Evolutionary conservation across 2,329 filamentous ascomycete species (phyloP).

Genomic region (Venturia effusa): DNA sequence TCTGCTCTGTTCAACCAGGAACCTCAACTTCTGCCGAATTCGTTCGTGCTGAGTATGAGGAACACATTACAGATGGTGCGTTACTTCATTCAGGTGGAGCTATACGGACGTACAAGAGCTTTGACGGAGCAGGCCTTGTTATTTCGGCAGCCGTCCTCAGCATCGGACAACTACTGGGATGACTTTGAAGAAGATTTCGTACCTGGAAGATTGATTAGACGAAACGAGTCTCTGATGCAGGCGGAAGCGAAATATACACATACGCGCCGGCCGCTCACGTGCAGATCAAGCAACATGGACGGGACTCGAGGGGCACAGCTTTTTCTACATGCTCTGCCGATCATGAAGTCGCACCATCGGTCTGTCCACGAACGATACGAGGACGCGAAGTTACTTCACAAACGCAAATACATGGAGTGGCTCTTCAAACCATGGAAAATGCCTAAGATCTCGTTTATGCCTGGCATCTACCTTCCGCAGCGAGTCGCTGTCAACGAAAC

Average conservation of each 20-base stretch:
- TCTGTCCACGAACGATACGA: background rate
- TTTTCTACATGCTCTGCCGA: constrained; percentile 4
- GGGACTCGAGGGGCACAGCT: background rate
- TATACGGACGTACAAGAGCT: constrained; percentile 6
- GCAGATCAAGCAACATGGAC: background rate
- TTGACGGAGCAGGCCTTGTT: background rate
- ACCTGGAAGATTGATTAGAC: background rate
- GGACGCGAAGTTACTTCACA: constrained; percentile 1
- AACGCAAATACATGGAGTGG: constrained; percentile 1
- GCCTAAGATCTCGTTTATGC: constrained; percentile 5
- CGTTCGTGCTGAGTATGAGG: constrained; percentile 4
- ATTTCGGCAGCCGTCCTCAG: background rate
- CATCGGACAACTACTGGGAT: background rate
- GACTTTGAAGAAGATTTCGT: background rate
- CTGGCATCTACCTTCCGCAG: constrained; percentile 7
- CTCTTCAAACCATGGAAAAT: constrained; percentile 8
- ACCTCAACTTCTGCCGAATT: background rate
- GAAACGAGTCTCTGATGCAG: background rate
- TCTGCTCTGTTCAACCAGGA: constrained; percentile 4
- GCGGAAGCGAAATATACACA: background rate
- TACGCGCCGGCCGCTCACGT: background rate
- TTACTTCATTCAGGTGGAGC: constrained; percentile 8
- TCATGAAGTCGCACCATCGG: background rate
- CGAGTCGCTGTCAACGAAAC: background rate
- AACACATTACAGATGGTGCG: constrained; percentile 6